Evolutionary conservation across 2,329 filamentous ascomycete genomes (phyloP), one percentile per base, ranked within the genome.

Genomic region (Colletotrichum graminicola): DNA sequence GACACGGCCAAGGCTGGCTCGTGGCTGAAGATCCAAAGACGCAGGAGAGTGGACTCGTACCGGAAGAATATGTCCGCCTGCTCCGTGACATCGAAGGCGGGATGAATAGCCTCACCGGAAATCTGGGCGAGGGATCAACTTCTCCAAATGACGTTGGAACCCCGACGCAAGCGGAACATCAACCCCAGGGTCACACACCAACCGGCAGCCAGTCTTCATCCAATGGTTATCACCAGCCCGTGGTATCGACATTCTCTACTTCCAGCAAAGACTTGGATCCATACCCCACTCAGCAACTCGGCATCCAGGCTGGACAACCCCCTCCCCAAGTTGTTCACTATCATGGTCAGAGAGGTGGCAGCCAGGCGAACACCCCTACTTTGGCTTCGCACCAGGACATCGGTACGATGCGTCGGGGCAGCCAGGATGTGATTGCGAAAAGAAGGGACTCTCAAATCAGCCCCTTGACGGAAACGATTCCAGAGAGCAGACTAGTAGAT

Each of bases 11-110:
- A 82, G 96, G 96, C 66, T 99, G 96, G 96, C 87, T 99, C 62
- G 96, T 99, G 32, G 96, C 96, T 5, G 94, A 98, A 82, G 96
- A 99, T 78, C 95, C 95, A 16, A 95, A 94, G 80, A 98, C 94
- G 0, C 94, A 90, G 75, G 96, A 99, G 82, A 97, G 94, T 77
- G 96, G 96, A 1, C 87, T 99, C 45, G 96, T 99, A 1, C 96
- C 96, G 0, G 96, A 99, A 81, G 95, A 97, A 81, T 99, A 98
- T 79, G 96, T 99, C 52, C 91, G 96, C 21, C 85, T 99, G 56
- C 87, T 99, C 72, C 91, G 94, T 59, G 94, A 98, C 77, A 98
- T 98, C 66, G 94, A 98, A 80, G 95, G 95, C 26, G 95, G 94
- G 43, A 90, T 95, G 85, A 92, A 88, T 73, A 93, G 92, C 77